These are phyloP conservation scores for Cyclotella kingstonii DNA, from an alignment of 108 stramenopile genomes.

Conservation along the genomic window DNA sequence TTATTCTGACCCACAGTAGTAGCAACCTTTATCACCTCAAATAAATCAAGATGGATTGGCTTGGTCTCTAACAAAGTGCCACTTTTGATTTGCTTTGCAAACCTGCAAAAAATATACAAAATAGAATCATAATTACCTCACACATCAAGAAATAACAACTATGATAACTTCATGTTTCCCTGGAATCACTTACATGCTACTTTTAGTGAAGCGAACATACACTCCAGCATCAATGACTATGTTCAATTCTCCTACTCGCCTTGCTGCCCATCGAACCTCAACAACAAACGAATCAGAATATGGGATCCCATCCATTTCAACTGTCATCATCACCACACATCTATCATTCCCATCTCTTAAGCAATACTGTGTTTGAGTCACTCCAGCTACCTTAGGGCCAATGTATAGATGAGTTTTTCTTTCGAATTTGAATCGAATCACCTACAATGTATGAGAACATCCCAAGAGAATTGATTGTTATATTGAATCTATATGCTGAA, in stretches of 20 bases:
- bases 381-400: constrained; percentile 77
- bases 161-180: not conserved
- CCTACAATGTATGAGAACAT: not conserved
- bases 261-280: constrained; percentile 81
- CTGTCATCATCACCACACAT: constrained; percentile 64
- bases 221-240: constrained; percentile 73
- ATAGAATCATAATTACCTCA: not conserved
- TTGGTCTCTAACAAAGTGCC: constrained; percentile 68
- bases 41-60: constrained; percentile 62
- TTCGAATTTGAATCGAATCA: constrained; percentile 66
- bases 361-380: constrained; percentile 77
- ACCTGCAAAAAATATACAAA: constrained; percentile 20
- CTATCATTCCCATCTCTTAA: constrained; percentile 61
- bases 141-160: not conserved
- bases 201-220: constrained; percentile 73
- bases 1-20: constrained; percentile 7
- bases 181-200: constrained; percentile 44
- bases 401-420: constrained; percentile 77
- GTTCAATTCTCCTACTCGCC: constrained; percentile 47
- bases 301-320: constrained; percentile 80
- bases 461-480: not conserved
- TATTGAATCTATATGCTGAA: not conserved
- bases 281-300: constrained; percentile 79
- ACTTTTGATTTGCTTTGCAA: constrained; percentile 68
- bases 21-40: constrained; percentile 56